Percentiles rank a stretch among this genome's conserved stretches.
These are phyloP conservation scores for Stemphylium vesicarium DNA, from an alignment of 2,329 filamentous ascomycete genomes.

Conservation along the genomic window DNA sequence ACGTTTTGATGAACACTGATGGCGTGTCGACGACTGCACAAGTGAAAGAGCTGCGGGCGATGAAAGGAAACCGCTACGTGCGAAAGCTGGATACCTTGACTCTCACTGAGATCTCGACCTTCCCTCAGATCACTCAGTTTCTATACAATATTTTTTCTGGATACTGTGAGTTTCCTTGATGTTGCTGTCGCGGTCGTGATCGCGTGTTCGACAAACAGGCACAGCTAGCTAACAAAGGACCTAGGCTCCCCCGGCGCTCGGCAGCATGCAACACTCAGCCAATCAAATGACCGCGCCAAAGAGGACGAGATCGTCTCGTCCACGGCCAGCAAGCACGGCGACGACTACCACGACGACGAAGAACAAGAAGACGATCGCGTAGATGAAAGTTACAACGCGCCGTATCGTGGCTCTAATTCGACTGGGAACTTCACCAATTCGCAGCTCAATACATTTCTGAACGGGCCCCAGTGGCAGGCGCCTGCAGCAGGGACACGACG, in stretches of 20 bases:
- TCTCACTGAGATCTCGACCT: neutral
- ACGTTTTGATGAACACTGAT: constrained; percentile 27
- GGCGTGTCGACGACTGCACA: constrained; percentile 22
- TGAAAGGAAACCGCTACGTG: constrained; percentile 8
- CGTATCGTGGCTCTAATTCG: neutral
- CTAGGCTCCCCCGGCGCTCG: constrained; percentile 35
- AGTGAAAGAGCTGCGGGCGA: constrained; percentile 15
- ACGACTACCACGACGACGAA: constrained; percentile 1
- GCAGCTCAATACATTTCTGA: neutral
- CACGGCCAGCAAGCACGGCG: constrained; percentile 7
- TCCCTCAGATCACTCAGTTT: neutral
- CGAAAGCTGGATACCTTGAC: neutral
- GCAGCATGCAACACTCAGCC: constrained; percentile 30
- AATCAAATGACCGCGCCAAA: constrained; percentile 27
- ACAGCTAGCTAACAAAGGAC: constrained; percentile 22
- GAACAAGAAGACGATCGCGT: constrained; percentile 11
- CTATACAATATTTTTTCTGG: neutral
- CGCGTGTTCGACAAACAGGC: constrained; percentile 4
- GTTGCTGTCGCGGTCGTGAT: constrained; percentile 4
- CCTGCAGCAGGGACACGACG: constrained; percentile 2
- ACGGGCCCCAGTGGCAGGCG: constrained; percentile 12
- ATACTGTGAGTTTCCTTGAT: neutral
- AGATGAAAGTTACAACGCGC: neutral
- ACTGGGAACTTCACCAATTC: neutral
- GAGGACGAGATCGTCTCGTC: constrained; percentile 17